phyloP scores from a whole-genome alignment of 306 rosid genomes.

The Pachyrhizus erosus region DNA sequence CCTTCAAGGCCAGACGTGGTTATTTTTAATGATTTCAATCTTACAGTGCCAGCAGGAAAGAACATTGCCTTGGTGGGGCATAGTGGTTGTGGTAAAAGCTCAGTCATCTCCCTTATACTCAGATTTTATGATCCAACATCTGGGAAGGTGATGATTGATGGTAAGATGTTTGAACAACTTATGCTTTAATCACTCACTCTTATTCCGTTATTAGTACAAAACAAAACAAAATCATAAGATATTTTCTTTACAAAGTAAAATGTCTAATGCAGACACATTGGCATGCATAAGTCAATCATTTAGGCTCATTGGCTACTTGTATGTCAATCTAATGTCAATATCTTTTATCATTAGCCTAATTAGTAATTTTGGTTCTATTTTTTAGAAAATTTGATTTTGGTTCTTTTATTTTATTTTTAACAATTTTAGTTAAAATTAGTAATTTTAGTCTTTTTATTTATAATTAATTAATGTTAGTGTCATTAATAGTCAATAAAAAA shows the following conservation, averaged over 20 bases:
- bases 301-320: background rate
- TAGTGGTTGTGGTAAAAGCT: conserved; percentile 96
- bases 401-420: too few relatives aligned
- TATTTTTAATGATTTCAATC: conserved; percentile 71
- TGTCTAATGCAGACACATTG: background rate
- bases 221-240: background rate
- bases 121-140: conserved; percentile 85
- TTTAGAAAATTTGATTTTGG: too few relatives aligned
- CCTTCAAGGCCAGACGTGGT: conserved; percentile 84
- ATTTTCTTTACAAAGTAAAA: background rate
- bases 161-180: conserved; percentile 50
- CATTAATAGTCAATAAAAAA: too few relatives aligned
- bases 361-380: too few relatives aligned
- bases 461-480: too few relatives aligned
- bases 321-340: conserved; percentile 3
- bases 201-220: background rate
- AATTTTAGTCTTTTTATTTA: too few relatives aligned
- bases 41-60: conserved; percentile 67
- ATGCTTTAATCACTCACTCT: background rate
- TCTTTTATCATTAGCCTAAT: too few relatives aligned
- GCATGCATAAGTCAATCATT: background rate
- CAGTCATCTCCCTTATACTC: conserved; percentile 79
- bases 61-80: conserved; percentile 88
- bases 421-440: too few relatives aligned
- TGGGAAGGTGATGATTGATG: conserved; percentile 85